Conservation (phyloP, 2,329 filamentous ascomycete species). For the Ambrosiella cleistominuta region DNA sequence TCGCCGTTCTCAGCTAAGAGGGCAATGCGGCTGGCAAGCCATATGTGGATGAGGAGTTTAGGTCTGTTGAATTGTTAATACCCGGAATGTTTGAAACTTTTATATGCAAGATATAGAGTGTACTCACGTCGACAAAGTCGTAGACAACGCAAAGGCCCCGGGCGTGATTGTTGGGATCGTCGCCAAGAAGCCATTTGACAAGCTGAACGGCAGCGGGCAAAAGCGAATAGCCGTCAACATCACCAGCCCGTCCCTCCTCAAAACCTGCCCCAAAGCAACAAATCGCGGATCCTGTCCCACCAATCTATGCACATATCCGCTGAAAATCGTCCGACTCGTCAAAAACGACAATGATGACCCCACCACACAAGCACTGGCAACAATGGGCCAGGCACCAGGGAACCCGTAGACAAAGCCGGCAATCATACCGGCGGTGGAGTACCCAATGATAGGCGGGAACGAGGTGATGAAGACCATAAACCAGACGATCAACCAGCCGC, state of each 20-base stretch:
- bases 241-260: constrained; percentile 78
- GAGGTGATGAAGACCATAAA: constrained; percentile 55
- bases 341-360: constrained; percentile 69
- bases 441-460: constrained; percentile 78
- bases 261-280: constrained; percentile 67
- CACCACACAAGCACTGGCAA: constrained; percentile 57
- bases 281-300: constrained; percentile 76
- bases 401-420: constrained; percentile 40
- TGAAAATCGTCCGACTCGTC: constrained; percentile 61
- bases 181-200: constrained; percentile 85
- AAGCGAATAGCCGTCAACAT: constrained; percentile 82
- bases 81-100: neutral
- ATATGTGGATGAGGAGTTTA: constrained; percentile 81
- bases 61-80: constrained; percentile 32
- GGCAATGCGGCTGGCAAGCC: constrained; percentile 73
- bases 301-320: constrained; percentile 59
- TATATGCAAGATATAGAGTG: neutral
- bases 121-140: constrained; percentile 50
- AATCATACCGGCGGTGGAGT: constrained; percentile 50
- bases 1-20: constrained; percentile 67
- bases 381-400: constrained; percentile 60
- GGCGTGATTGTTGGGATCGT: constrained; percentile 81
- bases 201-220: constrained; percentile 79
- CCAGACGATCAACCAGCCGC: constrained; percentile 64
- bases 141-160: constrained; percentile 60